Base-by-base conservation (phyloP, 257 asterid species). In the Craterostigma plantagineum region DNA sequence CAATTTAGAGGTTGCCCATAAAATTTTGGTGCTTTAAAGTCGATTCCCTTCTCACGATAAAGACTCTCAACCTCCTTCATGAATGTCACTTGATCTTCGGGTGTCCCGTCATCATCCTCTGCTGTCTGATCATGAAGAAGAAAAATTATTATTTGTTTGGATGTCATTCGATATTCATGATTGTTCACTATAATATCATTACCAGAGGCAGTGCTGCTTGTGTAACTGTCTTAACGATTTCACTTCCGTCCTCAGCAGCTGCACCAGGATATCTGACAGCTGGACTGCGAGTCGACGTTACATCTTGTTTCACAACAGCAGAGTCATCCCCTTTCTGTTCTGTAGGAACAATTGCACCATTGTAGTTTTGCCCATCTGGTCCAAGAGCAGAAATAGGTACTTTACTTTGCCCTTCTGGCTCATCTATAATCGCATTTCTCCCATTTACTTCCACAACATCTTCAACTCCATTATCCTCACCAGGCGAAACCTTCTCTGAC, bases 1-100 rank as follows among this genome's bases (percentile, higher is more conserved):
- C 86, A 81, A 64, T 85, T 85, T 56, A 85, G 65, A 18, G 72
- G 94, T 58, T 77, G 79, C 54, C 96, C 96, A 52, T 85, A 85
- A 58, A 85, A 85, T 50, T 63, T 77, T 35, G 94, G 97, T 23
- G 86, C 76, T 57, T 86, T 86, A 49, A 86, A 86, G 35, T 86
- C 97, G 68, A 68, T 57, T 38, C 77, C 71, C 62, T 66, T 73
- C 63, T 55, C 84, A 18, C 76, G 63, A 41, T 73, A 69, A 67
- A 81, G 81, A 56, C 46, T 67, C 60, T 81, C 97, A 49, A 81
- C 59, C 53, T 71, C 90, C 69, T 58, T 76, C 74, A 86, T 66
- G 64, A 86, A 78, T 46, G 77, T 66, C 41, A 73, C 78, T 65
- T 81, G 97, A 34, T 76, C 93, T 48, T 73, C 94, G 38, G 80